Percentiles rank a stretch among this genome's conserved stretches.
Conservation (phyloP, 2,329 filamentous ascomycete genomes). For the Paramyrothecium sp. region DNA sequence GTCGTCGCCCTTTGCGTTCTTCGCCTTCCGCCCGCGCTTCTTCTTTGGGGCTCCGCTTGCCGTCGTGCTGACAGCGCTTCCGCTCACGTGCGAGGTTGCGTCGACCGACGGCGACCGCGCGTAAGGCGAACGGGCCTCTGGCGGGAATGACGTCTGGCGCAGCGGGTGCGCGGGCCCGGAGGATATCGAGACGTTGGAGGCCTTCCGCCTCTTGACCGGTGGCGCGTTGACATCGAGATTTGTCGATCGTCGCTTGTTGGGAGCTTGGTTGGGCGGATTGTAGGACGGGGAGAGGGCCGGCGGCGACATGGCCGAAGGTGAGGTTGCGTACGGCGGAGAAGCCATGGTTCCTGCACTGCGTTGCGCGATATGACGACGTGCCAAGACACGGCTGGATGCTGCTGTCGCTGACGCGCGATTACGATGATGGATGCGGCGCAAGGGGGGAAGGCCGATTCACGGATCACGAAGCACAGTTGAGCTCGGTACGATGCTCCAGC, state of each 20-base stretch:
- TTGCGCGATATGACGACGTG: conserved; percentile 7
- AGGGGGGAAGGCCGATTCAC: too few species aligned
- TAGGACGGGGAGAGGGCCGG: conserved; percentile 51
- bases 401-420: too few species aligned
- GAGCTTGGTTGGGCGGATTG: conserved; percentile 17
- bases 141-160: conserved; percentile 79
- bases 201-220: conserved; percentile 67
- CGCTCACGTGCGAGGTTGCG: conserved; percentile 57
- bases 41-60: conserved; percentile 46
- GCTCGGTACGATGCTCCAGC: not conserved
- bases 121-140: conserved; percentile 55
- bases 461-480: too few species aligned
- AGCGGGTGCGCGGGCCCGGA: conserved; percentile 64
- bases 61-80: conserved; percentile 52
- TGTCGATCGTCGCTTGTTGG: conserved; percentile 59
- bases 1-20: conserved; percentile 47
- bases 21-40: conserved; percentile 62
- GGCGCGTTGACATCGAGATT: conserved; percentile 52
- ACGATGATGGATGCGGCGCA: too few species aligned
- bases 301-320: conserved; percentile 54
- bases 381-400: conserved; percentile 5
- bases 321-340: conserved; percentile 52
- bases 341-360: conserved; percentile 38
- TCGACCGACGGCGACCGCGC: conserved; percentile 67
- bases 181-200: conserved; percentile 58